Base-by-base conservation (phyloP, 768 basidiomycete genomes). In the Ephemerocybe angulata region DNA sequence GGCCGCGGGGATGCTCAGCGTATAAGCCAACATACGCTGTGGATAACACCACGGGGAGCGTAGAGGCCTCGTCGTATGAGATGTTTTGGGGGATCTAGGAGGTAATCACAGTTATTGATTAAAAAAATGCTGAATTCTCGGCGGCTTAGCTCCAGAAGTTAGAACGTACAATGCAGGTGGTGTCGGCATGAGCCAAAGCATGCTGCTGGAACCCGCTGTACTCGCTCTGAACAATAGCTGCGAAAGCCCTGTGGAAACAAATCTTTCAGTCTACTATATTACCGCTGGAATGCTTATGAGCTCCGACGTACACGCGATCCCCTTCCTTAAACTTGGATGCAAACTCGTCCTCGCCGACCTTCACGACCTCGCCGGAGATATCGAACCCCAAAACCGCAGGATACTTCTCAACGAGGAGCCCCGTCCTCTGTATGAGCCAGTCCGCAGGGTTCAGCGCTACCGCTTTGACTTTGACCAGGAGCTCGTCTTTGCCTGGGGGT, bases 351-450 rank as follows among this genome's bases (percentile, higher is more conserved):
- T 77, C 75, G 2, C 83, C 84, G 43, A 84, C 69, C 31, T 68
- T 72, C 22, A 73, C 76, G 4, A 85, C 75, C 1, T 75, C 72
- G 3, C 84, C 84, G 35, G 82, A 76, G 29, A 72, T 69, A 52
- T 85, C 83, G 11, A 63, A 67, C 1, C 83, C 83, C 0, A 79
- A 54, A 2, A 84, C 66, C 4, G 73, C 73, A 15, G 79, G 83
- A 56, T 68, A 83, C n/a, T 70, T 59, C 19, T 70, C 68, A 43
- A 75, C 63, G 50, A 72, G 70, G 21, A 70, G 59, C 1, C 71
- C 72, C 47, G 67, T 68, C 48, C 66, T 72, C 54, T 77, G 78
- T 24, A 81, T 70, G 61, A 79, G 80, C 65, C 78, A 79, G 56
- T 84, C 83, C 35, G 75, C 56, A 8, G 81, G 82, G 60, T 82